Conservation (phyloP, 75 land plant species). For the Pseudotsuga menziesii region DNA sequence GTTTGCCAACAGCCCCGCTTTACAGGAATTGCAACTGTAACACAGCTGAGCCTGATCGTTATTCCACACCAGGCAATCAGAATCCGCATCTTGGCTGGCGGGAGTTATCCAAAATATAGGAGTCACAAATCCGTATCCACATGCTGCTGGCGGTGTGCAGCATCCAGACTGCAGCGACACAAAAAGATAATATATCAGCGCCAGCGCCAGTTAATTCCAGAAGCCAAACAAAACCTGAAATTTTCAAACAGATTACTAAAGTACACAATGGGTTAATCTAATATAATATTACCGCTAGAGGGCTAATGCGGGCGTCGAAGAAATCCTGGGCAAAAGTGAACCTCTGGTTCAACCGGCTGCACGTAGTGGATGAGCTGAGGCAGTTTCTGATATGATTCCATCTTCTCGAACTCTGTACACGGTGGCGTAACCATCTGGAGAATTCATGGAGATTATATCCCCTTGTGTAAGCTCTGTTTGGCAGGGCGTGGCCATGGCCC, state of each 20-base stretch:
- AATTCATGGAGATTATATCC: constrained; percentile 60
- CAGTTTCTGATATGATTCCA: constrained; percentile 61
- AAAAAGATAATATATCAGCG: too few relatives aligned
- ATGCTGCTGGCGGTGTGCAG: constrained; percentile 74
- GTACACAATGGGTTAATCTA: background rate
- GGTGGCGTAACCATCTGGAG: constrained; percentile 54
- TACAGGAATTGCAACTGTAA: constrained; percentile 67
- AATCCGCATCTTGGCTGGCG: constrained; percentile 19
- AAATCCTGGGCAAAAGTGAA: constrained; percentile 42
- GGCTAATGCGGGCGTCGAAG: constrained; percentile 37
- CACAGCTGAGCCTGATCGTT: constrained; percentile 58
- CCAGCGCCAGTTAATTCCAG: too few relatives aligned
- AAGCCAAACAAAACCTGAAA: too few relatives aligned
- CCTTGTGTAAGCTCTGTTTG: constrained; percentile 46
- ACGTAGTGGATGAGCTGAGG: constrained; percentile 32
- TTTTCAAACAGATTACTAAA: too few relatives aligned
- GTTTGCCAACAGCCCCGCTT: constrained; percentile 58
- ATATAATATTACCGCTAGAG: constrained; percentile 59
- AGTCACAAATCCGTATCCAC: constrained; percentile 53
- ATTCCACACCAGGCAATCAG: constrained; percentile 65
- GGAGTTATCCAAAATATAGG: constrained; percentile 61
- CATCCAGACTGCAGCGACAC: constrained; percentile 63
- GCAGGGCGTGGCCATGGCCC: constrained; percentile 29
- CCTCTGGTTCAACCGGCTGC: constrained; percentile 43
- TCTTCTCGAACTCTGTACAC: constrained; percentile 30